Evolutionary conservation across 352 stramenopile genomes (phyloP).

Genomic region (Pythium coloratum): DNA sequence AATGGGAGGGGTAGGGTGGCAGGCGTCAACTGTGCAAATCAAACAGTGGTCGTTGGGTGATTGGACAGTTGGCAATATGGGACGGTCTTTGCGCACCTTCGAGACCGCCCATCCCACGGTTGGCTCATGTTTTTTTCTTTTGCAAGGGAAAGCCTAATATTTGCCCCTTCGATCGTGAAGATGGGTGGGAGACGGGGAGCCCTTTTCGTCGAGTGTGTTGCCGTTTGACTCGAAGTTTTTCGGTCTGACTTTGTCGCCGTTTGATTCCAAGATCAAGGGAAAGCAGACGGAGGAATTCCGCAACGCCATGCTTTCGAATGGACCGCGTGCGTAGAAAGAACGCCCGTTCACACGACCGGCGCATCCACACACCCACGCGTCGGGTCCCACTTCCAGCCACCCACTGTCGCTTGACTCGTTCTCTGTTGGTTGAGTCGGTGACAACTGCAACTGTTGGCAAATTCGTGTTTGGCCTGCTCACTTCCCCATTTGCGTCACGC

Average conservation of each 20-base stretch:
- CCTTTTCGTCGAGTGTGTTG: background rate
- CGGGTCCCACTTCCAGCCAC: background rate
- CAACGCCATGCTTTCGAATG: conserved; percentile 1
- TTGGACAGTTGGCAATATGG: conserved; percentile 9
- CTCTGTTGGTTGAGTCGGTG: conserved; percentile 13
- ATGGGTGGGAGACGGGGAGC: background rate
- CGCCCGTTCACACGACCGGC: background rate
- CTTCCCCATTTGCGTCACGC: background rate
- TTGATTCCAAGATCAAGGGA: background rate
- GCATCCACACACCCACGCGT: background rate
- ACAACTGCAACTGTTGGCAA: conserved; percentile 19
- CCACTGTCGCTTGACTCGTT: background rate
- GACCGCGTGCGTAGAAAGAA: background rate
- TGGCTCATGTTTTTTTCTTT: conserved; percentile 19
- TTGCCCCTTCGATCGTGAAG: background rate
- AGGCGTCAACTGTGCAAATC: conserved; percentile 26
- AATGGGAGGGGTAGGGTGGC: conserved; percentile 22
- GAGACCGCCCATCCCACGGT: conserved; percentile 17
- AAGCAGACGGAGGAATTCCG: conserved; percentile 3
- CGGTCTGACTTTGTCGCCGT: background rate
- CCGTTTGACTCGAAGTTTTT: background rate
- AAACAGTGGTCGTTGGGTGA: conserved; percentile 27
- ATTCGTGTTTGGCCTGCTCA: conserved; percentile 19
- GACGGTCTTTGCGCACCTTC: conserved; percentile 1
- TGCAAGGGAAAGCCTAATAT: conserved; percentile 8